phyloP scores from a whole-genome alignment of 768 basidiomycete genomes.

The Lenzites betulinus region DNA sequence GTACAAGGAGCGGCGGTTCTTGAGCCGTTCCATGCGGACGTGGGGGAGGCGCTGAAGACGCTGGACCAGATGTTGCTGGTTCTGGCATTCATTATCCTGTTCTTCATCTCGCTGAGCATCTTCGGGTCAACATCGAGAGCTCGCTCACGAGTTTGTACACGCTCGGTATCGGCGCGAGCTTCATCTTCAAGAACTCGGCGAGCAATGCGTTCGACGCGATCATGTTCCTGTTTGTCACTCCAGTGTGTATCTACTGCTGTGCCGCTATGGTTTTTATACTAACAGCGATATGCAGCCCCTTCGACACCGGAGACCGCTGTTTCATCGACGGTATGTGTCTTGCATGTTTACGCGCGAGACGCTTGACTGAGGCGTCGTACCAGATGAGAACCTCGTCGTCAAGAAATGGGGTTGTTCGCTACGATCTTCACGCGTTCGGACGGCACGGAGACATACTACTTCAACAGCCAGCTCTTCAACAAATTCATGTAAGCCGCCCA shows the following conservation, averaged over 20 bases:
- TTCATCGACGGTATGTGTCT: too few relatives aligned
- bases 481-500: conserved; percentile 79
- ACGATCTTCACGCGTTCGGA: conserved; percentile 73
- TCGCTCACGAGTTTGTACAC: too few relatives aligned
- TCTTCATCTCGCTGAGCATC: too few relatives aligned
- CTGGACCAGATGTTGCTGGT: conserved; percentile 64
- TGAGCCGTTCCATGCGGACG: conserved; percentile 80
- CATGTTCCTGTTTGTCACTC: conserved; percentile 78
- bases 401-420: conserved; percentile 82
- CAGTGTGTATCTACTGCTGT: conserved; percentile 59
- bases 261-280: neutral
- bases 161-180: too few relatives aligned
- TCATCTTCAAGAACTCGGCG: too few relatives aligned
- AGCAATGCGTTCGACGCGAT: too few relatives aligned
- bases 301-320: conserved; percentile 79
- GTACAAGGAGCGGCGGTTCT: conserved; percentile 78
- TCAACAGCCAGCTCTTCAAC: conserved; percentile 59
- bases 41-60: conserved; percentile 63
- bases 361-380: too few relatives aligned
- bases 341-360: too few relatives aligned
- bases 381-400: too few relatives aligned
- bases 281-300: conserved; percentile 51
- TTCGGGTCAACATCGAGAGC: too few relatives aligned
- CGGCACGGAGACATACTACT: conserved; percentile 80
- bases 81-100: too few relatives aligned